Conservation (phyloP, 768 basidiomycete species). For the Steccherinum ochraceum region DNA sequence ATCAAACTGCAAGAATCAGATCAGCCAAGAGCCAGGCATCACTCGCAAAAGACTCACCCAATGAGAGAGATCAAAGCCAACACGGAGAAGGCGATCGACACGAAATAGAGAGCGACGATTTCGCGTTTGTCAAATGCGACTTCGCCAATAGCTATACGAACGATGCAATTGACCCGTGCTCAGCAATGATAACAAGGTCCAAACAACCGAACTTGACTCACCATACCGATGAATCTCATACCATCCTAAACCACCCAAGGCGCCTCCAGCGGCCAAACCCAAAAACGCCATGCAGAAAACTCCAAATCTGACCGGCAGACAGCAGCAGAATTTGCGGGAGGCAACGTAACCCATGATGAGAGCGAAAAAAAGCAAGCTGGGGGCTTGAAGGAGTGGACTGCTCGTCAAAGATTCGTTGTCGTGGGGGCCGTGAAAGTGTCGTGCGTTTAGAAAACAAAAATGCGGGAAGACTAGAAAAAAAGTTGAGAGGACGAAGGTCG, state of each 20-base stretch:
- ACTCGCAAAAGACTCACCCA: slow-evolving; percentile 32
- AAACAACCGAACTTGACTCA: slow-evolving; percentile 22
- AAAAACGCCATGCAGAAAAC: slow-evolving; percentile 49
- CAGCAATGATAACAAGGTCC: neutral
- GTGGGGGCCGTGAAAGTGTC: neutral
- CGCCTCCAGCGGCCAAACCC: slow-evolving; percentile 35
- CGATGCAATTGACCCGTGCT: no score
- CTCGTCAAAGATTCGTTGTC: neutral
- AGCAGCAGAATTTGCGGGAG: slow-evolving; percentile 56
- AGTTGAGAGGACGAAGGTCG: neutral
- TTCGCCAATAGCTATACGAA: slow-evolving; percentile 20
- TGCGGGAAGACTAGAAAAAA: neutral
- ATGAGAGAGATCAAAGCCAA: slow-evolving; percentile 42
- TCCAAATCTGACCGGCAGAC: slow-evolving; percentile 59
- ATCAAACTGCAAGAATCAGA: slow-evolving; percentile 28
- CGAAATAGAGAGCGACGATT: slow-evolving; percentile 36
- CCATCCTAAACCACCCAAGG: slow-evolving; percentile 42
- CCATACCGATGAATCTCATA: slow-evolving; percentile 36
- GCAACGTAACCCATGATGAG: slow-evolving; percentile 43
- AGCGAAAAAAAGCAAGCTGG: neutral
- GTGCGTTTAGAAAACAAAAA: neutral
- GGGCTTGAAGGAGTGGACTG: neutral
- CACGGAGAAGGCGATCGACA: slow-evolving; percentile 41
- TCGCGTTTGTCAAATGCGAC: slow-evolving; percentile 26
- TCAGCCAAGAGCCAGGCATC: neutral